Conservation (phyloP, 2,329 filamentous ascomycete species). For the Diaporthe sp. region DNA sequence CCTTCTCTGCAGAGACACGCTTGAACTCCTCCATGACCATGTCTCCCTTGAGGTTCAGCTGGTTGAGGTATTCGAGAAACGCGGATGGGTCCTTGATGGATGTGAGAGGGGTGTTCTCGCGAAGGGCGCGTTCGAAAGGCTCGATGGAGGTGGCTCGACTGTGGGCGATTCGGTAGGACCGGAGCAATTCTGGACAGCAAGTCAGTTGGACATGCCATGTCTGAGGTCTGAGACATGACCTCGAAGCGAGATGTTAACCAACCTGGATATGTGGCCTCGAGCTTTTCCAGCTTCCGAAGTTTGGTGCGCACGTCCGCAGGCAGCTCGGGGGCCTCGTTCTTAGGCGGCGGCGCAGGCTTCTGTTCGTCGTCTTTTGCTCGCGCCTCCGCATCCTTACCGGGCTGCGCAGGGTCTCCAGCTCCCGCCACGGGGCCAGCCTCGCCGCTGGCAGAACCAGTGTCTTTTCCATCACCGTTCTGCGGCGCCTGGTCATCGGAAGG, state of each 20-base stretch:
- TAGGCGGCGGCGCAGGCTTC: constrained; percentile 37
- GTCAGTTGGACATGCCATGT: constrained; percentile 36
- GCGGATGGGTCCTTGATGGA: constrained; percentile 89
- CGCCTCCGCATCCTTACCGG: constrained; percentile 41
- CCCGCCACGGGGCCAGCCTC: constrained; percentile 28
- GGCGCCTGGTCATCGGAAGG: constrained; percentile 36
- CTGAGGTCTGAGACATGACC: constrained; percentile 5
- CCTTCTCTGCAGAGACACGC: constrained; percentile 84
- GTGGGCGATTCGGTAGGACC: constrained; percentile 93
- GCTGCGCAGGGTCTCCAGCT: constrained; percentile 43
- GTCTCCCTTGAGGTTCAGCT: constrained; percentile 86
- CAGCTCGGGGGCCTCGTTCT: constrained; percentile 65
- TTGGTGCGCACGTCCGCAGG: constrained; percentile 81
- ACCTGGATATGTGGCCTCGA: constrained; percentile 91
- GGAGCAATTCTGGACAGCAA: constrained; percentile 77
- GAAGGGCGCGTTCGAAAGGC: constrained; percentile 90
- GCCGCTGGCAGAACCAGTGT: constrained; percentile 41
- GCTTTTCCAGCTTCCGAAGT: constrained; percentile 87
- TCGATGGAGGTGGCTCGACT: constrained; percentile 89
- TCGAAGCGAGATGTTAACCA: constrained; percentile 44
- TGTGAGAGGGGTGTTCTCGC: constrained; percentile 91
- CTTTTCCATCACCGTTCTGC: constrained; percentile 31
- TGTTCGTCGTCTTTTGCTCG: constrained; percentile 34
- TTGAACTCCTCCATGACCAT: constrained; percentile 97
- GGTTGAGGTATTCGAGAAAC: constrained; percentile 89